phyloP scores from a whole-genome alignment of 371 early-diverging fungal species.

The Thermomucor indicae-seudaticae region DNA sequence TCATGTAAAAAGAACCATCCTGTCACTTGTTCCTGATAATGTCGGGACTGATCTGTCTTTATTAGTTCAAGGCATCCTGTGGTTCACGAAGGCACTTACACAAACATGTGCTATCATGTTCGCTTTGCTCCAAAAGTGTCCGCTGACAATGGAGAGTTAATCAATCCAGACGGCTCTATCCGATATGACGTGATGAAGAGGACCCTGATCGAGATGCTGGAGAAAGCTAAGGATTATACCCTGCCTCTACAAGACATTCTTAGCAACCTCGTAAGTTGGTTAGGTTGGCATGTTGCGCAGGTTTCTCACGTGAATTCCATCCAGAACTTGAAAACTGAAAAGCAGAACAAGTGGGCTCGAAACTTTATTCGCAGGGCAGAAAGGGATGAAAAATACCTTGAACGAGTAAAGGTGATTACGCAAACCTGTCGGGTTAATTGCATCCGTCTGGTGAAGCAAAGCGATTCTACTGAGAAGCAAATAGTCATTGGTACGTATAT shows the following conservation, averaged over 20 bases:
- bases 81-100: neutral
- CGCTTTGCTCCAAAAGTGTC: constrained; percentile 2
- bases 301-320: neutral
- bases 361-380: constrained; percentile 1
- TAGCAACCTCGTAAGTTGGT: neutral
- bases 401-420: constrained; percentile 5
- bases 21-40: neutral
- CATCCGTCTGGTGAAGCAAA: neutral
- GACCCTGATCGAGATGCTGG: constrained; percentile 1
- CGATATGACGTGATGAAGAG: neutral
- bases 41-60: too few species aligned
- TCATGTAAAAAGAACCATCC: constrained; percentile 2
- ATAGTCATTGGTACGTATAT: too few species aligned
- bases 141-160: neutral
- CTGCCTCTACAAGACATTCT: constrained; percentile 2
- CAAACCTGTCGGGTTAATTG: neutral
- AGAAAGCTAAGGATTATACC: constrained; percentile 2
- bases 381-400: constrained; percentile 7
- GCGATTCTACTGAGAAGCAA: too few species aligned
- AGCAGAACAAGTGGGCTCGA: constrained; percentile 9
- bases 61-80: neutral
- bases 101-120: constrained; percentile 6
- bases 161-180: neutral
- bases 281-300: neutral
- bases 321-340: constrained; percentile 6